phyloP scores from a whole-genome alignment of 306 rosid genomes.

The Alnus glutinosa region DNA sequence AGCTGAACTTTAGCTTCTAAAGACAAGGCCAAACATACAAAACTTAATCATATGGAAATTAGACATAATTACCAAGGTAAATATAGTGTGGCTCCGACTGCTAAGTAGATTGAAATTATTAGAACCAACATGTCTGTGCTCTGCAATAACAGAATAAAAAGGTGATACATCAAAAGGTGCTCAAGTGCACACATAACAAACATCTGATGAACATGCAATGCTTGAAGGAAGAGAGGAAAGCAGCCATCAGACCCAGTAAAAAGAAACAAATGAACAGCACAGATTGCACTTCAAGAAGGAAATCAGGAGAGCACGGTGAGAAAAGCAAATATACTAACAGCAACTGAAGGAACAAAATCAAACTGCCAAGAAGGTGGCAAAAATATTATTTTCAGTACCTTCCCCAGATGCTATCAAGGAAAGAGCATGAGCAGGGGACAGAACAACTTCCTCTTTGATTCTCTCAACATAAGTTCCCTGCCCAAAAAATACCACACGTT shows the following conservation, averaged over 20 bases:
- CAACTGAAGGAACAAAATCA: constrained; percentile 23
- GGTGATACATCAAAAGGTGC: constrained; percentile 27
- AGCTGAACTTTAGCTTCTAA: constrained; percentile 5
- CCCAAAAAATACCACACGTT: constrained; percentile 20
- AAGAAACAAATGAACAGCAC: not conserved
- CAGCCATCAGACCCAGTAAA: not conserved
- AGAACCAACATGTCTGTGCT: constrained; percentile 90
- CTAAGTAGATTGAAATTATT: constrained; percentile 84
- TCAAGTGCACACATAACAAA: constrained; percentile 20
- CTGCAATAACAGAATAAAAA: constrained; percentile 46
- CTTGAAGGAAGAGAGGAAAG: not conserved
- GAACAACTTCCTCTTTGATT: constrained; percentile 91
- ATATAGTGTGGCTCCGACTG: constrained; percentile 93
- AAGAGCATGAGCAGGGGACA: constrained; percentile 94
- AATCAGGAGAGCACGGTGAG: constrained; percentile 12
- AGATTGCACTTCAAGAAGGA: constrained; percentile 13
- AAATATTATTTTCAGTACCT: constrained; percentile 42
- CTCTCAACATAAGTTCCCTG: constrained; percentile 93
- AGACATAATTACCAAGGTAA: constrained; percentile 70
- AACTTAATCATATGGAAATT: constrained; percentile 19
- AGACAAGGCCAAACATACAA: not conserved
- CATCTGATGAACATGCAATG: constrained; percentile 11
- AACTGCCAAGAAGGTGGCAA: constrained; percentile 5
- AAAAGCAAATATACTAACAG: constrained; percentile 12
- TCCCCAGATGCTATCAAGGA: constrained; percentile 89